Evolutionary conservation across 2,329 filamentous ascomycete genomes (phyloP), one percentile per base, ranked within the genome.

Genomic region (Cryphonectria carpinicola): DNA sequence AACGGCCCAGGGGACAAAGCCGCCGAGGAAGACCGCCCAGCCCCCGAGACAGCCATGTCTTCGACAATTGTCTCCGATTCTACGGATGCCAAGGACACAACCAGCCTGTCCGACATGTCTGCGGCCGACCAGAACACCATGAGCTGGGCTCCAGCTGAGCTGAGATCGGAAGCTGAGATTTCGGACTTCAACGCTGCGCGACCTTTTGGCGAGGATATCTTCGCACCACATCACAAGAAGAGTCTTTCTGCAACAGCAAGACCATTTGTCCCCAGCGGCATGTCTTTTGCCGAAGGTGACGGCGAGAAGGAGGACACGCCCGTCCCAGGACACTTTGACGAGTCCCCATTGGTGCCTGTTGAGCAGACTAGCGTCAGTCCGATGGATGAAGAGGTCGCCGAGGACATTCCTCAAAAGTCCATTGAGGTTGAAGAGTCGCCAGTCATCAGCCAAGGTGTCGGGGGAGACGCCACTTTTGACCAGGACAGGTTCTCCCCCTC

Each of bases 181-280:
- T 82, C 81, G 39, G 82, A 80, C 71, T 89, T 90, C 76, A 84
- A 85, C 72, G 82, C 85, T 64, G 84, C 87, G 1, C 81, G 83
- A 37, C 84, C 85, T 1, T 85, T 86, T 71, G 83, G 82, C 17
- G 83, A 85, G 2, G 81, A 83, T 22, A 75, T 71, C 19, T 81
- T 85, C 75, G 77, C 81, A 73, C 83, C 83, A 68, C 78, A 82
- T 67, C 82, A 87, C 77, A 84, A 84, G 74, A 86, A 86, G 74
- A 89, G 89, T 5, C 83, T 95, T 35, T 95, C 93, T 49, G 91
- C 92, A 4, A 86, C 89, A 22, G 92, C 93, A 0, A 89, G 88
- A 75, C 86, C 92, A 0, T 97, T 96, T 78, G 86, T 84, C 5
- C 86, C 87, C 19, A 81, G 83, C 25, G 81, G 83, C 25, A 80